Percentiles rank a stretch among this genome's conserved stretches.
Evolutionary conservation across 2,329 filamentous ascomycete species (phyloP).

Genomic region (Cordyceps sp.): DNA sequence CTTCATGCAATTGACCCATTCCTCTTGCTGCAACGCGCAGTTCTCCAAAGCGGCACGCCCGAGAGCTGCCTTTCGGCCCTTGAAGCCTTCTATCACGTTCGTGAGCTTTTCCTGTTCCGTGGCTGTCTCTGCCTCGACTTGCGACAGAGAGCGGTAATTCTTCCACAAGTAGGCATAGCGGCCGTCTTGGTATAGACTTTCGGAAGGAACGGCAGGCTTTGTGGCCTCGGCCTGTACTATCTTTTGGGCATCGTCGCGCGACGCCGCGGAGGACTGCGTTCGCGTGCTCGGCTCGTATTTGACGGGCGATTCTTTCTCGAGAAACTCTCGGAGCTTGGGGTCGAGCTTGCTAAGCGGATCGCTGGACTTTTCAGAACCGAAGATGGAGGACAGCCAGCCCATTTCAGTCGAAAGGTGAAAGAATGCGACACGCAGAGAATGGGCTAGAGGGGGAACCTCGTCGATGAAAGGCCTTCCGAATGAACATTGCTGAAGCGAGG

Average conservation of each 20-base stretch:
- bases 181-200: slow-evolving; percentile 42
- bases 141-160: slow-evolving; percentile 58
- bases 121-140: slow-evolving; percentile 53
- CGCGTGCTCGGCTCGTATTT: slow-evolving; percentile 35
- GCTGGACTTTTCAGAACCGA: slow-evolving; percentile 26
- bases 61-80: slow-evolving; percentile 63
- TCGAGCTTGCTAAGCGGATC: slow-evolving; percentile 61
- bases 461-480: too few relatives aligned
- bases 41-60: slow-evolving; percentile 80
- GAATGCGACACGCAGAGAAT: too few relatives aligned
- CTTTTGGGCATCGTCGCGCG: slow-evolving; percentile 4
- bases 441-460: too few relatives aligned
- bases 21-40: slow-evolving; percentile 73
- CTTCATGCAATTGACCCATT: slow-evolving; percentile 69
- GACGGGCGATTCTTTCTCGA: slow-evolving; percentile 65
- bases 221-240: slow-evolving; percentile 5
- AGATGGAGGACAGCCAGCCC: slow-evolving; percentile 41
- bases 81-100: slow-evolving; percentile 69
- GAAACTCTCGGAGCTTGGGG: slow-evolving; percentile 67
- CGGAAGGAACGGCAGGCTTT: slow-evolving; percentile 22
- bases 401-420: slow-evolving; percentile 24
- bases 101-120: slow-evolving; percentile 66
- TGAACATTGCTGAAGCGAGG: too few relatives aligned
- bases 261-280: slow-evolving; percentile 5
- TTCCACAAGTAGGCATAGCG: slow-evolving; percentile 79